These are phyloP conservation scores for Graphiopsis chlorocephala DNA, from an alignment of 2,329 filamentous ascomycete species.

Conservation along the genomic window DNA sequence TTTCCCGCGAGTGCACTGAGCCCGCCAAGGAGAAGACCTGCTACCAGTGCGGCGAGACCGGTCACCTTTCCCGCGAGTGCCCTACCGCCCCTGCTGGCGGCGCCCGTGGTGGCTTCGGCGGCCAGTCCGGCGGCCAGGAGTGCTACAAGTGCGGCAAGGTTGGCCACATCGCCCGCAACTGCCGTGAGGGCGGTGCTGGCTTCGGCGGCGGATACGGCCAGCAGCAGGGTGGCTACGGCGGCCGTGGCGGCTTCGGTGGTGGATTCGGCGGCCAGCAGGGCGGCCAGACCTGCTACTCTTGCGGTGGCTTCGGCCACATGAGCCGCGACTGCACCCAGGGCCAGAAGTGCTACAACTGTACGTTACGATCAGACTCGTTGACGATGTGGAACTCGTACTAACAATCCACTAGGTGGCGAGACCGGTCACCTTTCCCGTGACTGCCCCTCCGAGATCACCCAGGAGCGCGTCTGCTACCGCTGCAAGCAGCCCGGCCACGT, in stretches of 20 bases:
- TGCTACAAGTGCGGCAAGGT: slow-evolving; percentile 97
- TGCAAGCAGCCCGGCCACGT: slow-evolving; percentile 85
- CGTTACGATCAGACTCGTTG: slow-evolving; percentile 29
- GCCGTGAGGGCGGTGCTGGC: slow-evolving; percentile 61
- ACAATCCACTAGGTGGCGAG: slow-evolving; percentile 60
- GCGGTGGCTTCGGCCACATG: slow-evolving; percentile 86
- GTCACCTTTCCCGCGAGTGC: slow-evolving; percentile 91
- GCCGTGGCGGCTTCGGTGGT: slow-evolving; percentile 48
- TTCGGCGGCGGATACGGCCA: slow-evolving; percentile 49
- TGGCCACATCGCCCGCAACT: slow-evolving; percentile 94
- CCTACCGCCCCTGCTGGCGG: slow-evolving; percentile 46
- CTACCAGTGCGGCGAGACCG: slow-evolving; percentile 74
- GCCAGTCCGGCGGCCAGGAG: slow-evolving; percentile 46
- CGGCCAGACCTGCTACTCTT: slow-evolving; percentile 94
- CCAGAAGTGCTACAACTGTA: slow-evolving; percentile 99
- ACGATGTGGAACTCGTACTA: slow-evolving; percentile 22
- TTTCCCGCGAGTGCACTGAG: slow-evolving; percentile 81
- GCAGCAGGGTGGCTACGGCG: slow-evolving; percentile 42
- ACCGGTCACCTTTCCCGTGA: slow-evolving; percentile 93
- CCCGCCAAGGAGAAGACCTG: slow-evolving; percentile 79
- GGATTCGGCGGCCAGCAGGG: slow-evolving; percentile 42
- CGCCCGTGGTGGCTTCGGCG: slow-evolving; percentile 43
- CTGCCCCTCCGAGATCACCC: slow-evolving; percentile 86
- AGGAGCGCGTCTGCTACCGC: slow-evolving; percentile 98
- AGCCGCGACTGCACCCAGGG: slow-evolving; percentile 97